Evolutionary conservation across 2,329 filamentous ascomycete species (phyloP), one percentile per base, ranked within the genome.

Genomic region (Fusarium sterilihyphosum): DNA sequence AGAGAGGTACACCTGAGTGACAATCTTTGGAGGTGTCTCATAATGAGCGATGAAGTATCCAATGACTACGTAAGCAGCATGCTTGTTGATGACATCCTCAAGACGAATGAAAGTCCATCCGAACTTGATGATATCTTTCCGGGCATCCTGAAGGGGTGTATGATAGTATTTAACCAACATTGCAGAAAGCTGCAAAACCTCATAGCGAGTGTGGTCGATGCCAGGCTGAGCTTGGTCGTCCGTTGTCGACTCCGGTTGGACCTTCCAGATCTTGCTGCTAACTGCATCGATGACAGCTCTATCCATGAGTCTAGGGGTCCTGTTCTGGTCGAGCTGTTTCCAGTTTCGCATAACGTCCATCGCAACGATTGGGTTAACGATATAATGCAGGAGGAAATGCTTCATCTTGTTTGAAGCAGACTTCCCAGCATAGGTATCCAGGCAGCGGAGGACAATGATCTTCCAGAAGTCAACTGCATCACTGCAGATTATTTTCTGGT

Each of bases 11-110:
- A 99, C 95, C 81, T 98, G 96, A 26, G 93, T 93, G 8, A 96
- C 95, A 64, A 99, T 98, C 88, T 98, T 99, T 18, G 94, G 89
- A 0, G 96, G 97, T 0, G 96, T 98, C 78, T 99, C 97, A 80
- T 97, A 99, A 73, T 97, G 93, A 2, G 94, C 94, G 78, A 99
- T 98, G 85, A 99, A 99, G 83, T 98, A 99, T 6, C 94, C 95
- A 70, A 99, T 97, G 11, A 99, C 91, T 10, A 98, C 96, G 78
- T 99, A 99, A 6, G 96, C 95, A 2, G 96, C 96, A 81, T 98
- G 96, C 83, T 99, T 99, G 86, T 98, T 99, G 85, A 99, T 98
- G 65, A 98, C 94, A 82, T 99, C 96, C 80, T 99, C 97, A n/a
- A 99, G 89, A 31, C 94, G 91, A 78, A 99, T 99, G 80, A 98